A percentile compares a stretch with the other conserved stretches of the same genome.
Evolutionary conservation across 2,329 filamentous ascomycete genomes (phyloP).

Genomic region (Neocatenulostroma microsporum): DNA sequence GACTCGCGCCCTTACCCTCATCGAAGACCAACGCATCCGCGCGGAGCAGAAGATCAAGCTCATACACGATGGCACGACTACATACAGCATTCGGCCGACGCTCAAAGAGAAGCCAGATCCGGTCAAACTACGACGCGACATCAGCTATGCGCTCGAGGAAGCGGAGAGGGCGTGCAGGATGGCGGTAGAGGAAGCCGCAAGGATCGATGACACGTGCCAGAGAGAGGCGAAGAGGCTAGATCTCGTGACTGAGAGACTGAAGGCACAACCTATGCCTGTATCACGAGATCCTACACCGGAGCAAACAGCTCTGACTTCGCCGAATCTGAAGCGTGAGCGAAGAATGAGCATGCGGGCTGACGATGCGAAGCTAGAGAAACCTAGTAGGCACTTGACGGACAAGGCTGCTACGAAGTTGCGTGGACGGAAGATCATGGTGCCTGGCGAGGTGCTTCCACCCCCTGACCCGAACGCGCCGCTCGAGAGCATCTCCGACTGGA

Average conservation of each 20-base stretch:
- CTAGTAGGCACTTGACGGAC: conserved; percentile 18
- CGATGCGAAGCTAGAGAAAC: conserved; percentile 21
- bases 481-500: conserved; percentile 33
- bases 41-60: conserved; percentile 37
- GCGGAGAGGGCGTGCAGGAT: conserved; percentile 28
- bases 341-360: conserved; percentile 23
- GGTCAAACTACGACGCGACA: conserved; percentile 45
- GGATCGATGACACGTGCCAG: conserved; percentile 28
- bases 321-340: conserved; percentile 27
- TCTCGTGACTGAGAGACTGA: conserved; percentile 54
- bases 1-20: conserved; percentile 54
- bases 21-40: conserved; percentile 44
- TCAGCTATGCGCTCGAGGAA: conserved; percentile 44
- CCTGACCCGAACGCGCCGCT: conserved; percentile 35
- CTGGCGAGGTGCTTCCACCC: conserved; percentile 38
- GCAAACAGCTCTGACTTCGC: conserved; percentile 26
- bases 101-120: conserved; percentile 46
- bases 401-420: conserved; percentile 29
- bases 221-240: conserved; percentile 45
- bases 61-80: conserved; percentile 42
- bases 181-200: conserved; percentile 27
- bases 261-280: conserved; percentile 53
- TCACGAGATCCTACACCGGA: conserved; percentile 52
- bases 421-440: conserved; percentile 34
- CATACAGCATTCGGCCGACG: conserved; percentile 45